Base-by-base conservation (phyloP, 768 basidiomycete species). In the Grammothele lineata region DNA sequence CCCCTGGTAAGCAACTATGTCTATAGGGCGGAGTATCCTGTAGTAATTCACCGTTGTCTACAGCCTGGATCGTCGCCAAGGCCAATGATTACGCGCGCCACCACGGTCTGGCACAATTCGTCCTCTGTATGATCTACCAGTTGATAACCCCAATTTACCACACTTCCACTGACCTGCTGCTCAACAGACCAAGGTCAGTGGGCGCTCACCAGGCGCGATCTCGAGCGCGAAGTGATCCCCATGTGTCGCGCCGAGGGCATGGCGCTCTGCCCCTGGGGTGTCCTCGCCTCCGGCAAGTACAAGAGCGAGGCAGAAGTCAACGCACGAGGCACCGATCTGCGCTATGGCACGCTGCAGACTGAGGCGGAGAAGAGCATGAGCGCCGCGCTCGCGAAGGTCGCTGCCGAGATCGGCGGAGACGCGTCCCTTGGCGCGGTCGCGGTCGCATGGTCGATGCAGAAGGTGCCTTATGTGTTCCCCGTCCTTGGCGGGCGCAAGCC, bases 361-460 rank as follows among this genome's bases (percentile, higher is more conserved):
- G 58, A 27, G 5, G 37, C 62, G 1, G 51, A 60, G 11, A 49
- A 56, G 44, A 65, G 61, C 18, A 56, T 77, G 17, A 67, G 67
- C 38, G 50, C 59, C 4, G 77, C 69, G 0, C 61, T 79, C 17
- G 74, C 74, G 53, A 70, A 73, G 41, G 70, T 81, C 12, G 76
- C 77, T 2, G 53, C 54, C 9, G 73, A 78, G 54, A 64, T 78
- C 6, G 77, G 76, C 0, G 67, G 19, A 6, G 45, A 37, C 35
- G 32, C 12, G 3, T 18, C 19, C 3, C 19, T 50, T 26, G 35
- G 24, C 22, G 12, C 27, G 5, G 18, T 25, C 24, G 45, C 19
- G 6, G 25, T 61, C 58, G 48, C 43, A 5, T 50, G 62, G 71
- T 35, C 40, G 8, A 24, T 26, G 49, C 24, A 23, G 12, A 50